Conservation (phyloP, 2,329 filamentous ascomycete species). For the Colletotrichum sp. region DNA sequence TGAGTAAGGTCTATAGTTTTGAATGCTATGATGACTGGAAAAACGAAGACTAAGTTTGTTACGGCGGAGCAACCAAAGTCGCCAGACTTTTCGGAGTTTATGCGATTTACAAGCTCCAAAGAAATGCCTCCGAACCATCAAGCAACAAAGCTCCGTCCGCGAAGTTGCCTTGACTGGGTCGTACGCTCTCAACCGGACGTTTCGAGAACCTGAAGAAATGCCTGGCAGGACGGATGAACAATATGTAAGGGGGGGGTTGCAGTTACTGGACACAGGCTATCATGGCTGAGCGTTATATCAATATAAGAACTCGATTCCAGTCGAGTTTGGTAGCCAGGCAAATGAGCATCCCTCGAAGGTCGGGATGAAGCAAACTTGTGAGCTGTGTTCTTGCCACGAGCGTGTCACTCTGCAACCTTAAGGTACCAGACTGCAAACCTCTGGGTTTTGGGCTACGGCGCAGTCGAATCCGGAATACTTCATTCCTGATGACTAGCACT, state of each 20-base stretch:
- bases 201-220: background rate
- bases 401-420: fast-evolving
- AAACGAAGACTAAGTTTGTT: background rate
- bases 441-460: fast-evolving
- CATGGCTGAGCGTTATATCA: background rate
- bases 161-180: background rate
- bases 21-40: background rate
- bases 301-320: background rate
- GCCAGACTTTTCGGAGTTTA: background rate
- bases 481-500: background rate
- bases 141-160: background rate
- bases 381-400: background rate
- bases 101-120: background rate
- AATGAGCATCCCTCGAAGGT: background rate
- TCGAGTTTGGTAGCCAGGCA: background rate
- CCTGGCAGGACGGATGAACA: background rate
- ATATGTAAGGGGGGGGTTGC: fast-evolving
- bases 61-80: background rate
- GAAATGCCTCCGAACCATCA: background rate
- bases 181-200: background rate
- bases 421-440: background rate
- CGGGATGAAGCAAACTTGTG: fast-evolving
- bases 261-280: background rate
- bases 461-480: background rate
- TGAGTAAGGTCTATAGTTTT: background rate